A percentile compares a stretch with the other conserved stretches of the same genome.
Conservation (phyloP, 1,284 basidiomycete genomes). For the Rhodotorula sp. region DNA sequence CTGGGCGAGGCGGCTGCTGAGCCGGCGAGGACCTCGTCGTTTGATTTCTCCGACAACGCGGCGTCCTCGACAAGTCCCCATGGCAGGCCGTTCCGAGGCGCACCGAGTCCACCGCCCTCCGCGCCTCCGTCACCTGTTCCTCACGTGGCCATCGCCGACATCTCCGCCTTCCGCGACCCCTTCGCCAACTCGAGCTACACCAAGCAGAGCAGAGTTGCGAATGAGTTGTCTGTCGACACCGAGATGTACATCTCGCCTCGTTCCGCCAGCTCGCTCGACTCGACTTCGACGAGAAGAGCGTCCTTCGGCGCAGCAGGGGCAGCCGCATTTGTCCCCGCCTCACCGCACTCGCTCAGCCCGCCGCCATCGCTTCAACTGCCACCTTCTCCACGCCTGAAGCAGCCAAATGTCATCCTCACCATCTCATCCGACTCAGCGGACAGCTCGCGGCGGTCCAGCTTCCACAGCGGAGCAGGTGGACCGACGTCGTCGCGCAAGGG, state of each 20-base stretch:
- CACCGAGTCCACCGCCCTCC: constrained; percentile 8
- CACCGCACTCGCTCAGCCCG: background rate
- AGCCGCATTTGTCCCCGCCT: background rate
- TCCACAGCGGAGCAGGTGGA: background rate
- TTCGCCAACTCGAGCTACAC: constrained; percentile 5
- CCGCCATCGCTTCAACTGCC: background rate
- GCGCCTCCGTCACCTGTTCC: background rate
- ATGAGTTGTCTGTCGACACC: background rate
- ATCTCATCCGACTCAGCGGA: background rate
- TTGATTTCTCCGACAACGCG: background rate
- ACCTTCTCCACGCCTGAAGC: no score
- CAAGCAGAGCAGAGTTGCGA: background rate
- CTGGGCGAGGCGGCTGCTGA: constrained; percentile 1
- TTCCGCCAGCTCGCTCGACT: background rate
- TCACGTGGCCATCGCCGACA: background rate
- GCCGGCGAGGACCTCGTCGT: background rate
- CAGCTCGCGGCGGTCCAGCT: background rate
- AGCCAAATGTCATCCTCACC: background rate
- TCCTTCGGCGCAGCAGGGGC: background rate
- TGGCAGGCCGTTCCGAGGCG: no score
- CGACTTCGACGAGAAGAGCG: background rate
- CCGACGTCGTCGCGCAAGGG: constrained; percentile 6
- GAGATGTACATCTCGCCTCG: constrained; percentile 15
- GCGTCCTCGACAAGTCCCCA: no score
- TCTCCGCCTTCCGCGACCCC: background rate